Evolutionary conservation across 78 protist species (phyloP).

Genomic region (Goniomonas avonlea): DNA sequence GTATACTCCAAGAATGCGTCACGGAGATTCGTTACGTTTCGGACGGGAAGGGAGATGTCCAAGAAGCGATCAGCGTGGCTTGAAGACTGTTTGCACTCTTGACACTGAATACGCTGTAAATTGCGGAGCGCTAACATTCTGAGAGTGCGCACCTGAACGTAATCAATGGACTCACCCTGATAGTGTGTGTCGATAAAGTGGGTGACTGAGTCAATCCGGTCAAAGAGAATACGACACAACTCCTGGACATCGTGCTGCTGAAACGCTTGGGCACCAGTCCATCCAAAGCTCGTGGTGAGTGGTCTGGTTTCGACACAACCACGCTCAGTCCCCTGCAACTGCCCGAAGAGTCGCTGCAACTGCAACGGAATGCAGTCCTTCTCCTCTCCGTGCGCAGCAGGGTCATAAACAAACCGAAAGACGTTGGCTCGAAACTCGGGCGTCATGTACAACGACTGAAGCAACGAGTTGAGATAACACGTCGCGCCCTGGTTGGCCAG

Average conservation of each 20-base stretch:
- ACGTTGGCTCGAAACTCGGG: slow-evolving; percentile 44
- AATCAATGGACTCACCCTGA: too few species aligned
- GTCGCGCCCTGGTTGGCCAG: slow-evolving; percentile 63
- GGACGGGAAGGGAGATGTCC: slow-evolving; percentile 3
- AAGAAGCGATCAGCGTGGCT: neutral
- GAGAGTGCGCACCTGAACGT: too few species aligned
- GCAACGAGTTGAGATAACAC: slow-evolving; percentile 70
- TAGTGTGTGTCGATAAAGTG: neutral
- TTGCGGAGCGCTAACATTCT: too few species aligned
- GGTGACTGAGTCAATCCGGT: slow-evolving; percentile 22
- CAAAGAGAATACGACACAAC: slow-evolving; percentile 29
- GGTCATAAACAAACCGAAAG: neutral
- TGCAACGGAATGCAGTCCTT: neutral
- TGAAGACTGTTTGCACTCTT: too few species aligned
- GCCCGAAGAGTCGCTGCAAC: neutral
- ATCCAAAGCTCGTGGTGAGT: neutral
- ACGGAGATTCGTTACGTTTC: neutral
- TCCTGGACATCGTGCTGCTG: slow-evolving; percentile 49
- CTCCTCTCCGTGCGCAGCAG: neutral
- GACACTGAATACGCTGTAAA: too few species aligned
- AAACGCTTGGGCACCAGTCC: neutral
- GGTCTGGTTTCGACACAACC: neutral
- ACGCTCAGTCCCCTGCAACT: neutral
- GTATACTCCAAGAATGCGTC: neutral
- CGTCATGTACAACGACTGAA: slow-evolving; percentile 58